Percentiles rank a stretch among this genome's conserved stretches.
Conservation (phyloP, 805 yeast species). For the Lipomyces sp. region DNA sequence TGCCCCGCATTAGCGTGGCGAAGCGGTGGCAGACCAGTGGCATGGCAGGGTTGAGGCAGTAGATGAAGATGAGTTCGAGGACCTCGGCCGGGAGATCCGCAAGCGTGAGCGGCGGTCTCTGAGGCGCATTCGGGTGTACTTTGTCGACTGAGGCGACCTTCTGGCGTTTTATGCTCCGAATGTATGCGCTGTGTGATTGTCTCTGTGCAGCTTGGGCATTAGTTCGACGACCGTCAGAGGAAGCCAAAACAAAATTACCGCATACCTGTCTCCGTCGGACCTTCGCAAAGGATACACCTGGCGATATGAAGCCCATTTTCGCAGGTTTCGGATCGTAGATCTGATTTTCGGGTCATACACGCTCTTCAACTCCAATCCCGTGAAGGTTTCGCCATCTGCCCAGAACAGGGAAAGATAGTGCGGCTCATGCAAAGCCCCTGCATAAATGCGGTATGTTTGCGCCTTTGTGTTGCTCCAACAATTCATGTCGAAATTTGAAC, state of each 20-base stretch:
- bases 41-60: constrained; percentile 8
- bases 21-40: constrained; percentile 14
- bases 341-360: too few relatives aligned
- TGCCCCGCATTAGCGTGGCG: not conserved
- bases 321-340: not conserved
- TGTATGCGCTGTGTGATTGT: not conserved
- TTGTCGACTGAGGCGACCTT: not conserved
- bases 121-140: not conserved
- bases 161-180: not conserved
- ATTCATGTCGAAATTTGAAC: not conserved
- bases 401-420: not conserved
- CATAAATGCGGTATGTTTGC: not conserved
- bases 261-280: constrained; percentile 14
- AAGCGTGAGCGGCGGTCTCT: not conserved
- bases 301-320: constrained; percentile 15
- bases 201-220: not conserved
- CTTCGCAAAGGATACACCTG: constrained; percentile 10
- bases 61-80: constrained; percentile 14
- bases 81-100: constrained; percentile 19
- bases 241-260: not conserved
- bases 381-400: too few relatives aligned
- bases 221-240: not conserved
- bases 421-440: not conserved
- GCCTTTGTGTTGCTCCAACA: not conserved
- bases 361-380: too few relatives aligned